Base-by-base conservation (phyloP, 177 flowering plant genomes). In the Vitis hybrid region DNA sequence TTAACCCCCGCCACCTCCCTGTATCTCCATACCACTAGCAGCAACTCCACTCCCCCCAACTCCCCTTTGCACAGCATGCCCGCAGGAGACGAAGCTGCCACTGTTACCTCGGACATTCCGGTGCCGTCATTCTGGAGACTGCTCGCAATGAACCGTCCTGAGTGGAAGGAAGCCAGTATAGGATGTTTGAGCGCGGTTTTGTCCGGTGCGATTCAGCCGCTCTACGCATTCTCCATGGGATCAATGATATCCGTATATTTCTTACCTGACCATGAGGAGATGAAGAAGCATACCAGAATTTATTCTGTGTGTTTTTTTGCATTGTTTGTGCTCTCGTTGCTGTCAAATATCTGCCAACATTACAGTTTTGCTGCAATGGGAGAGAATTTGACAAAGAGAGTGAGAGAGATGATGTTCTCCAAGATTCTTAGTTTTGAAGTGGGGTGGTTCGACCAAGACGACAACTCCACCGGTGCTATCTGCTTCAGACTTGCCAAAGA, bases 361-460 rank as follows among this genome's bases (percentile, higher is more conserved):
- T 93, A 89, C 60, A 86, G 68, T 53, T 93, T 93, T 64, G 94
- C 87, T 0, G 88, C 86, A 69, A 90, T 92, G 95, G 98, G 98
- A 7, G 98, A 93, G 81, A 62, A 82, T 70, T 68, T 90, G 80
- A 90, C 98, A 0, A 92, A 82, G 77, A 87, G 98, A 78, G 72
- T 92, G 2, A 75, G 98, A 59, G 93, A 90, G 69, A 76, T 84
- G 58, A 90, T 93, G 98, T 72, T 93, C 62, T 82, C 97, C 2
- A 92, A 93, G 80, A 85, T 93, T 3, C 79, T 93, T 2, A 93
- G 95, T 0, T 93, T 91, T 74, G 98, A 93, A 67, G 82, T 93
- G 31, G 94, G 90, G 1, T 93, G 98, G 98, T 93, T 89, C 64
- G 98, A 93, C 74, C 84, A 83, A 64, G 89, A 89, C 48, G 90